Base-by-base conservation (phyloP, 208 protist species). In the Wallacemonas sp. region DNA sequence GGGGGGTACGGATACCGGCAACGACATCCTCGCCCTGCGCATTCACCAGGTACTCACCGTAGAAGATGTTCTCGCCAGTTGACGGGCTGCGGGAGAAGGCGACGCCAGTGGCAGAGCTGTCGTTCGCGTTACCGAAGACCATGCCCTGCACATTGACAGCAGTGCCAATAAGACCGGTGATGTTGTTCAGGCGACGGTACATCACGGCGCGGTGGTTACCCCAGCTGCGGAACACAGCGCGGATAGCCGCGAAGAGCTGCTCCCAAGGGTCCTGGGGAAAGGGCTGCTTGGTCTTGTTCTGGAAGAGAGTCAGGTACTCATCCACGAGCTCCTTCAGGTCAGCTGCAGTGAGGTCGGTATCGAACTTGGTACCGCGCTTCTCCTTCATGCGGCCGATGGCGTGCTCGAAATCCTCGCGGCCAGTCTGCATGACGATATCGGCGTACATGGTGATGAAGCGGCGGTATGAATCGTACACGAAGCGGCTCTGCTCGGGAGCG, bases 21-120 rank as follows among this genome's bases (percentile, higher is more conserved):
- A 98, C 97, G 19, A 98, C 96, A 65, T 98, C 97, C 75, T 98
- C 97, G 36, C 97, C 88, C 74, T 98, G 97, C 22, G 96, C 97
- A 69, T 98, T 98, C 26, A 91, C 72, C 24, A 98, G 89, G 70
- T 92, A 98, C 77, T 98, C 97, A 44, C 97, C 97, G 70, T 97
- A 98, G 77, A 95, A 90, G 62, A 75, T 82, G 58, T 97, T 96
- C 61, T 95, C 87, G 30, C 97, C 97, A 58, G 89, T 97, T 24
- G 86, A 86, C 14, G 97, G 96, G 77, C 92, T 95, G 67, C 97
- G 87, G 24, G 94, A 97, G 84, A 98, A 98, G 63, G 76, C 84
- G 24, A 98, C 97, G 72, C 96, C 96, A 56, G 96, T 98, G 56
- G 90, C 96, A 22, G 90, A 97, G 70, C 47, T 59, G 38, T 94